Evolutionary conservation across 441 rosid genomes (phyloP).

Genomic region (Viola pubescens): DNA sequence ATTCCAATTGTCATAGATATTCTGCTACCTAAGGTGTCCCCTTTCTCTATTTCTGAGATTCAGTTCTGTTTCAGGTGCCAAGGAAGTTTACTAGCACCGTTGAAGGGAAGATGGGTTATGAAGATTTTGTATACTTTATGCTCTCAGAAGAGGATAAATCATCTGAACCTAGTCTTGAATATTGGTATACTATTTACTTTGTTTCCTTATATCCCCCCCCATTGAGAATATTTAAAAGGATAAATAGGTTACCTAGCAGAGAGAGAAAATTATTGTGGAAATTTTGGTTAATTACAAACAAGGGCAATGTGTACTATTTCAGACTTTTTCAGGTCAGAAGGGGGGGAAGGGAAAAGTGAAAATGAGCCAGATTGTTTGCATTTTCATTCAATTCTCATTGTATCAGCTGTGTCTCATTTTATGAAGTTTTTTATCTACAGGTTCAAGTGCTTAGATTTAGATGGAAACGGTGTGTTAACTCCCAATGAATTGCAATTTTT

Average conservation of each 20-base stretch:
- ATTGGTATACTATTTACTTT: conserved; percentile 40
- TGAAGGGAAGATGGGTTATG: conserved; percentile 97
- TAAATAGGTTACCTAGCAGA: neutral
- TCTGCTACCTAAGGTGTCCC: conserved; percentile 1
- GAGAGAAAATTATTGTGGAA: too few species aligned
- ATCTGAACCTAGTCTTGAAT: conserved; percentile 93
- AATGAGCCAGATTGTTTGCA: too few species aligned
- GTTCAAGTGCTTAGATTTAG: conserved; percentile 96
- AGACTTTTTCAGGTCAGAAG: too few species aligned
- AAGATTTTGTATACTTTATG: conserved; percentile 95
- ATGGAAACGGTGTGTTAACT: conserved; percentile 77
- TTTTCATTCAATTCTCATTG: too few species aligned
- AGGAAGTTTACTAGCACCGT: conserved; percentile 80
- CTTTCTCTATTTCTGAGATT: conserved; percentile 4
- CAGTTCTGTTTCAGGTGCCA: conserved; percentile 43
- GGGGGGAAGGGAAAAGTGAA: too few species aligned
- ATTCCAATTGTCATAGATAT: conserved; percentile 2
- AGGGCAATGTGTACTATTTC: neutral
- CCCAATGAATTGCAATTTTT: conserved; percentile 86
- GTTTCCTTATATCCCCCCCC: too few species aligned
- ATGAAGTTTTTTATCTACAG: conserved; percentile 31
- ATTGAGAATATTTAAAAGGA: neutral
- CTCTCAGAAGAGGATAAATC: conserved; percentile 96
- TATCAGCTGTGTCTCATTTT: neutral
- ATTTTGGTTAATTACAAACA: neutral